Evolutionary conservation across 2,329 filamentous ascomycete species (phyloP).

Genomic region (Fusarium piperis): DNA sequence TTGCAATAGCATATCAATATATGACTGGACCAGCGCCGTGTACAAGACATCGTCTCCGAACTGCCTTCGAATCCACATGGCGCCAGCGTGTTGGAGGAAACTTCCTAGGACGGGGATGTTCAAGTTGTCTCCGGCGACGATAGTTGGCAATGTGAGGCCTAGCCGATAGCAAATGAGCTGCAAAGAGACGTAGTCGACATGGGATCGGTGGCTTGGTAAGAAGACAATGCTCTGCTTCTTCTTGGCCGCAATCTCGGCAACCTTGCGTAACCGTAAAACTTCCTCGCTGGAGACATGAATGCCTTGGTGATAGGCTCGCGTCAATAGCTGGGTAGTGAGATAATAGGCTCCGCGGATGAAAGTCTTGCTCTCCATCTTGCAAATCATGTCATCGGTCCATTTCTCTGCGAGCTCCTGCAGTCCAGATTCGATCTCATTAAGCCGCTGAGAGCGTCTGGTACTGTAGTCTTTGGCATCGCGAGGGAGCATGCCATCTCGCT

Average conservation of each 20-base stretch:
- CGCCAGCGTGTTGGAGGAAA: constrained; percentile 94
- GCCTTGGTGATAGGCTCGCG: constrained; percentile 93
- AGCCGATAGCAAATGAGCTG: constrained; percentile 96
- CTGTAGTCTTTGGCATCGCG: constrained; percentile 63
- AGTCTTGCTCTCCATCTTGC: constrained; percentile 95
- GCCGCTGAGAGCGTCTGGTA: constrained; percentile 62
- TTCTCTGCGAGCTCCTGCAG: constrained; percentile 84
- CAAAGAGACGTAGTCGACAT: constrained; percentile 95
- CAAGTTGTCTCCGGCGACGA: constrained; percentile 95
- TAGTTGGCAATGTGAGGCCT: constrained; percentile 86
- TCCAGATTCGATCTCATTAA: constrained; percentile 74
- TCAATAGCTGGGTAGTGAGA: constrained; percentile 84
- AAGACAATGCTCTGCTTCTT: constrained; percentile 98
- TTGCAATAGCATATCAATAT: constrained; percentile 91
- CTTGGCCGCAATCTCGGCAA: constrained; percentile 82
- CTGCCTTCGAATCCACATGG: constrained; percentile 93
- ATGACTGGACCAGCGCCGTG: constrained; percentile 90
- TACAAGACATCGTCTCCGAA: constrained; percentile 95
- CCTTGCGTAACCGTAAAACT: constrained; percentile 81
- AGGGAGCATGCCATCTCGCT: constrained; percentile 75
- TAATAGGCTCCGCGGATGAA: constrained; percentile 97
- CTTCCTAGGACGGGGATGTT: constrained; percentile 91
- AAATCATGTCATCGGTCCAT: constrained; percentile 96
- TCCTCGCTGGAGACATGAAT: constrained; percentile 97
- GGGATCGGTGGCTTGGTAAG: constrained; percentile 90